phyloP scores from a whole-genome alignment of 2,329 filamentous ascomycete genomes.

The Claviceps citrina region DNA sequence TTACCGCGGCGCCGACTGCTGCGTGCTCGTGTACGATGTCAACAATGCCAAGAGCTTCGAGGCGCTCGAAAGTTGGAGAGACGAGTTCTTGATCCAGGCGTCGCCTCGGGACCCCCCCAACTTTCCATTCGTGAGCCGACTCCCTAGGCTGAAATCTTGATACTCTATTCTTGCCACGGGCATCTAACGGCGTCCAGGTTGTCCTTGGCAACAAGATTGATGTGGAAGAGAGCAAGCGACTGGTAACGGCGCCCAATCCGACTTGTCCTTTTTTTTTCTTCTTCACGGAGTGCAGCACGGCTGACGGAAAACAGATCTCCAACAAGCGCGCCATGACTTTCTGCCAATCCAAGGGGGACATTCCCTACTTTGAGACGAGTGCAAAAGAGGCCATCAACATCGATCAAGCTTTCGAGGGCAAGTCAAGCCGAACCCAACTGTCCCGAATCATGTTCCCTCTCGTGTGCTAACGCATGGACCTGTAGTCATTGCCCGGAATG shows the following conservation, averaged over 20 bases:
- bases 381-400: slow-evolving; percentile 98
- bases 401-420: slow-evolving; percentile 62
- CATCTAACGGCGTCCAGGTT: slow-evolving; percentile 38
- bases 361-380: slow-evolving; percentile 98
- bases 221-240: slow-evolving; percentile 91
- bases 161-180: neutral
- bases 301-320: slow-evolving; percentile 47
- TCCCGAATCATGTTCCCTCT: neutral
- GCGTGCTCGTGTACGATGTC: slow-evolving; percentile 93
- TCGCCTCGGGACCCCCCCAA: slow-evolving; percentile 91
- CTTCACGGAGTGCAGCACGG: neutral
- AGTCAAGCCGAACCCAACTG: slow-evolving; percentile 7
- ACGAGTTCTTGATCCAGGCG: slow-evolving; percentile 95
- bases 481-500: slow-evolving; percentile 86
- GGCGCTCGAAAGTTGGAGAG: slow-evolving; percentile 92
- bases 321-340: slow-evolving; percentile 94
- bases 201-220: slow-evolving; percentile 99
- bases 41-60: slow-evolving; percentile 99
- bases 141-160: neutral
- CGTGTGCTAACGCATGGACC: slow-evolving; percentile 1
- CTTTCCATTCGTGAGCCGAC: slow-evolving; percentile 81
- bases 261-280: neutral
- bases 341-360: slow-evolving; percentile 91
- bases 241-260: slow-evolving; percentile 36
- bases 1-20: slow-evolving; percentile 94